phyloP scores from a whole-genome alignment of 805 yeast species.

The Jamesozyma jinghongensis region DNA sequence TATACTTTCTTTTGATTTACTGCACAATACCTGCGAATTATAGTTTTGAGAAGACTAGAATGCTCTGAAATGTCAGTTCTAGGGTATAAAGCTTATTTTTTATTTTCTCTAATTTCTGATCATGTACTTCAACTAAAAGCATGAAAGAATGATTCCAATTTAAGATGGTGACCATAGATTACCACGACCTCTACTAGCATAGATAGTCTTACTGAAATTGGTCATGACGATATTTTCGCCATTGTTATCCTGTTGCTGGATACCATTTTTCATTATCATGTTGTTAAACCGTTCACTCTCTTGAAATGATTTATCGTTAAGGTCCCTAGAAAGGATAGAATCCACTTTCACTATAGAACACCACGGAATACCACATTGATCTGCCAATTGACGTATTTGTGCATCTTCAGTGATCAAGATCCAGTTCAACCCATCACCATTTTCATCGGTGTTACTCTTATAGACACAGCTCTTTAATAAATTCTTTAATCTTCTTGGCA shows the following conservation, averaged over 20 bases:
- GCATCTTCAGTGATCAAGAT: slow-evolving; percentile 53
- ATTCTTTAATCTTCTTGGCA: slow-evolving; percentile 47
- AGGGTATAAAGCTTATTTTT: too few species aligned
- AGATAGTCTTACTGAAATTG: slow-evolving; percentile 39
- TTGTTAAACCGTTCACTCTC: slow-evolving; percentile 20
- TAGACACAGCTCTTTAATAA: slow-evolving; percentile 51
- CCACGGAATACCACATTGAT: slow-evolving; percentile 43
- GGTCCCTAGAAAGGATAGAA: slow-evolving; percentile 17
- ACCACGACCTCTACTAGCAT: slow-evolving; percentile 55
- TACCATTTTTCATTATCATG: slow-evolving; percentile 15
- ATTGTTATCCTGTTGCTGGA: slow-evolving; percentile 10
- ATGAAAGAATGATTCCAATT: not conserved
- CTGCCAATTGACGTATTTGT: slow-evolving; percentile 45
- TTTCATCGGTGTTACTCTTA: slow-evolving; percentile 39
- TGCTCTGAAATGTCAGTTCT: too few species aligned
- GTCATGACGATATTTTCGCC: slow-evolving; percentile 35
- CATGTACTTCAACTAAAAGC: not conserved
- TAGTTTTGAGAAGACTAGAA: too few species aligned
- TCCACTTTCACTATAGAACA: slow-evolving; percentile 29
- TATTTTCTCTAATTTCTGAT: too few species aligned
- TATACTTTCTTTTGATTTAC: too few species aligned
- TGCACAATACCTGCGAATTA: too few species aligned
- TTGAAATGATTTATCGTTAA: slow-evolving; percentile 18
- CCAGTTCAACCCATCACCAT: slow-evolving; percentile 38
- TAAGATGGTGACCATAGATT: slow-evolving; percentile 48